A percentile compares a stretch with the other conserved stretches of the same genome.
phyloP scores from a whole-genome alignment of 2,329 filamentous ascomycete genomes.

The Rugonectria rugulosa region DNA sequence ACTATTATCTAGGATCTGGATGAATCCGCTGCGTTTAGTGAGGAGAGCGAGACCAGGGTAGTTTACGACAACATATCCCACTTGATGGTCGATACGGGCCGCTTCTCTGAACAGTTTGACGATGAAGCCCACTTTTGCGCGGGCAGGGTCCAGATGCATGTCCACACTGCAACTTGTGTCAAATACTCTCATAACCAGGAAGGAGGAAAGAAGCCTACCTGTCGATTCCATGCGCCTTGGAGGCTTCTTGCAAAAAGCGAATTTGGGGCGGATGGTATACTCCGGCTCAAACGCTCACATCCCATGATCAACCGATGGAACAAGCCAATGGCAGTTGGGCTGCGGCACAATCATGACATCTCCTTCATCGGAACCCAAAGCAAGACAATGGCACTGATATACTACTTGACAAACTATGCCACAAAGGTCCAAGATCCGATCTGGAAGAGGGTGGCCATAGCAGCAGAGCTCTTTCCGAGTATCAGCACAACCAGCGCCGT shows the following conservation, averaged over 20 bases:
- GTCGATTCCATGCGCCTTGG: slow-evolving; percentile 7
- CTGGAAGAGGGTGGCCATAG: slow-evolving; percentile 10
- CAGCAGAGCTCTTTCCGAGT: neutral
- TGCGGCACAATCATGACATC: slow-evolving; percentile 12
- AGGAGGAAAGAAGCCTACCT: neutral
- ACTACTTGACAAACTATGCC: no score
- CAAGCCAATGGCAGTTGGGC: neutral
- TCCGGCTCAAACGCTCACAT: neutral
- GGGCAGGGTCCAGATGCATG: slow-evolving; percentile 2
- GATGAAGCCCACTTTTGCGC: slow-evolving; percentile 15
- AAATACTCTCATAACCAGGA: slow-evolving; percentile 9
- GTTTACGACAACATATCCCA: slow-evolving; percentile 3
- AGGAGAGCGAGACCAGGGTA: neutral
- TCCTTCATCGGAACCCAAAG: slow-evolving; percentile 15
- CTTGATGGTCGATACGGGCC: neutral
- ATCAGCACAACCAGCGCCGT: neutral
- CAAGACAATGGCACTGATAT: slow-evolving; percentile 10
- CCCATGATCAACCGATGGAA: slow-evolving; percentile 11
- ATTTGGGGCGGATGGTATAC: slow-evolving; percentile 4
- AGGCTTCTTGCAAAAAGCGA: slow-evolving; percentile 2
- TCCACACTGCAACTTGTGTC: slow-evolving; percentile 5
- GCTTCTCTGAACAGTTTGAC: slow-evolving; percentile 9
- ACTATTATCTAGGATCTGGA: slow-evolving; percentile 1
- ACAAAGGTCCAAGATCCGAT: slow-evolving; percentile 13
- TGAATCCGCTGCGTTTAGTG: neutral